Evolutionary conservation across 164 flowering plant species (phyloP), one percentile per base, ranked within the genome.

Genomic region (Litsea cubeba): DNA sequence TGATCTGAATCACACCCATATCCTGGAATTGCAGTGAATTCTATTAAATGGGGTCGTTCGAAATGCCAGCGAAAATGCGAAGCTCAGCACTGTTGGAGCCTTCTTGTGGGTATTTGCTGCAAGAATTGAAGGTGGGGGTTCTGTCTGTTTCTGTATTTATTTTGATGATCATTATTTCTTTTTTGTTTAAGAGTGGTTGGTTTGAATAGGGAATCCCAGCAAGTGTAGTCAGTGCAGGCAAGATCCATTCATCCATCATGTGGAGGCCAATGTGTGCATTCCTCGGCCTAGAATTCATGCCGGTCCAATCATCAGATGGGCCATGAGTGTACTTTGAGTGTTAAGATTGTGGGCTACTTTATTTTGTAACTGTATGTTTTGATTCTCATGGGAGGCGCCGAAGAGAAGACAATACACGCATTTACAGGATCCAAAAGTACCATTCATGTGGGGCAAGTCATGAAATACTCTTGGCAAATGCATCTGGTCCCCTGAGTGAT

Each of bases 71-170:
- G 12, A 82, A 81, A 74, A 81, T 82, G 77, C 72, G 83, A 76
- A 86, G 88, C 74, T 83, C 88, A 1, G 77, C 83, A 35, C 69
- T 88, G 76, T 76, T 86, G 11, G 97, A 91, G 82, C 83, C 91
- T 10, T 92, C 98, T 68, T 92, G 98, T 68, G 97, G 94, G 68
- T 95, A 89, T 78, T 81, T 92, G 69, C 95, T 91, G 50, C 94
- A 89, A 82, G 97, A 95, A 85, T 72, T 92, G 78, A 88, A 91
- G 93, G 98, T 86, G 78, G 76, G 84, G 77, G 84, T 71, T 72
- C 67, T 51, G 18, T 30, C 46, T 10, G n/a, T 66, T 66, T 66
- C 69, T 66, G 15, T 66, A 8, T 18, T 22, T 30, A 30, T 30
- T 30, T 30, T 4, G 35, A 30, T 3, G 0, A 0, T 30, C 35